These are phyloP conservation scores for Clitopilus passeckerianus DNA, from an alignment of 768 basidiomycete genomes.

Conservation along the genomic window DNA sequence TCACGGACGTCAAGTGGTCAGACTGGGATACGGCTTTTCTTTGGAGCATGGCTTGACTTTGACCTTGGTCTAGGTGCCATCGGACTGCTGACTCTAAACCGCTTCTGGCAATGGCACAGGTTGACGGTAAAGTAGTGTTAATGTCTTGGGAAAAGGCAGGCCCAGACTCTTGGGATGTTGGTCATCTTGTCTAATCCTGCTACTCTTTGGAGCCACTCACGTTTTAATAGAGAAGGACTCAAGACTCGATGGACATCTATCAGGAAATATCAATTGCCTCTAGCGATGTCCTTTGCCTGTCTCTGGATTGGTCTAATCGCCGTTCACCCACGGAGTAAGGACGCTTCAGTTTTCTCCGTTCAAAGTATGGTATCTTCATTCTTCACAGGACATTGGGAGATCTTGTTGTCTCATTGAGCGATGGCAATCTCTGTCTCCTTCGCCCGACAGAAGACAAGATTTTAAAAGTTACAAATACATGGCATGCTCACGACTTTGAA, in stretches of 20 bases:
- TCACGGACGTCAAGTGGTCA: slow-evolving; percentile 95
- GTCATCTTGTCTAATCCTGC: background rate
- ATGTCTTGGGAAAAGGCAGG: background rate
- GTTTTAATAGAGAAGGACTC: background rate
- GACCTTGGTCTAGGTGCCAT: background rate
- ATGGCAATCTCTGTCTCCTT: slow-evolving; percentile 67
- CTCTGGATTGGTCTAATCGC: slow-evolving; percentile 89
- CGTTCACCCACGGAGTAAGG: slow-evolving; percentile 42
- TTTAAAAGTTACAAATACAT: slow-evolving; percentile 47
- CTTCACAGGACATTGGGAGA: slow-evolving; percentile 43
- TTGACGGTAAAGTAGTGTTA: background rate
- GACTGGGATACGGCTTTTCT: background rate
- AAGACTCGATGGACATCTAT: background rate
- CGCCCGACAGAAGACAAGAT: slow-evolving; percentile 38
- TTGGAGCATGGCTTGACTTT: background rate
- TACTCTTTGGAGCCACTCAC: background rate
- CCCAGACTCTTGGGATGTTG: background rate
- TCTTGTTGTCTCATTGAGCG: slow-evolving; percentile 78
- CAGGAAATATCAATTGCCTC: slow-evolving; percentile 21
- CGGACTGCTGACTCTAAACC: background rate
- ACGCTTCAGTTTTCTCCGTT: background rate
- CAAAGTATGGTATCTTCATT: background rate
- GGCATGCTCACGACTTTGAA: slow-evolving; percentile 91
- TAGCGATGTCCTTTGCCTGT: slow-evolving; percentile 71
- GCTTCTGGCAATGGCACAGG: background rate